Percentiles rank a stretch among this genome's conserved stretches.
These are phyloP conservation scores for Cenococcum geophilum DNA, from an alignment of 495 filamentous ascomycete genomes.

Conservation along the genomic window DNA sequence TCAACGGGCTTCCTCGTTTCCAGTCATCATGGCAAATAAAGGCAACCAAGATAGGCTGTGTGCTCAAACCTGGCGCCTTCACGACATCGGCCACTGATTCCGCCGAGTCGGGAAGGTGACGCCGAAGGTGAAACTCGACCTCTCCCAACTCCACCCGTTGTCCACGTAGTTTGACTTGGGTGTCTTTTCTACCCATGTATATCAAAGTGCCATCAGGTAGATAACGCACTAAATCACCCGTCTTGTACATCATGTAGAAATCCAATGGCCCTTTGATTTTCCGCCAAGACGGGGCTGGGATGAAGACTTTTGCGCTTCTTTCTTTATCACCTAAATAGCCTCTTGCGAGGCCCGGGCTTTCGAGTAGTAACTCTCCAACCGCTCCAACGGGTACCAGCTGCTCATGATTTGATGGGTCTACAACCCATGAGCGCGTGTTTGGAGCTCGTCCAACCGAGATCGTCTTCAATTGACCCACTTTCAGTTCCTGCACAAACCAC, in stretches of 20 bases:
- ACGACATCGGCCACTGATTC: too few species aligned
- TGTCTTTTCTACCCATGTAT: slow-evolving; percentile 58
- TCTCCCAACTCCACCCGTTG: slow-evolving; percentile 62
- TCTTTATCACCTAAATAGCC: slow-evolving; percentile 21
- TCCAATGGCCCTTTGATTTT: slow-evolving; percentile 36
- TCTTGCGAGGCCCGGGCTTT: slow-evolving; percentile 19
- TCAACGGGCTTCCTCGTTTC: too few species aligned
- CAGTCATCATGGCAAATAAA: too few species aligned
- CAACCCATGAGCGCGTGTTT: slow-evolving; percentile 50
- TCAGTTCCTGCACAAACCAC: slow-evolving; percentile 11
- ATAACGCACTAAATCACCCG: slow-evolving; percentile 59
- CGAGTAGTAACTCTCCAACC: slow-evolving; percentile 25
- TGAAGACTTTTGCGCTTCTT: slow-evolving; percentile 43
- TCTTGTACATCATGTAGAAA: slow-evolving; percentile 58
- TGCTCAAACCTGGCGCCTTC: too few species aligned
- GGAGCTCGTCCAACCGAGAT: slow-evolving; percentile 43
- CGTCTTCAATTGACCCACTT: slow-evolving; percentile 15
- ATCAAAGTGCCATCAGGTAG: slow-evolving; percentile 47
- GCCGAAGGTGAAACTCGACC: slow-evolving; percentile 53
- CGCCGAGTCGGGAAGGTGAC: slow-evolving; percentile 41
- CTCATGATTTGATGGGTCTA: slow-evolving; percentile 49
- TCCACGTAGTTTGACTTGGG: slow-evolving; percentile 60
- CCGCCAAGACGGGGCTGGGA: slow-evolving; percentile 30
- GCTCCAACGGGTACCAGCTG: slow-evolving; percentile 27
- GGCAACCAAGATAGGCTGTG: too few species aligned